phyloP scores from a whole-genome alignment of 192 early-diverging fungal genomes.

The Rhizoclosmatium sp. region DNA sequence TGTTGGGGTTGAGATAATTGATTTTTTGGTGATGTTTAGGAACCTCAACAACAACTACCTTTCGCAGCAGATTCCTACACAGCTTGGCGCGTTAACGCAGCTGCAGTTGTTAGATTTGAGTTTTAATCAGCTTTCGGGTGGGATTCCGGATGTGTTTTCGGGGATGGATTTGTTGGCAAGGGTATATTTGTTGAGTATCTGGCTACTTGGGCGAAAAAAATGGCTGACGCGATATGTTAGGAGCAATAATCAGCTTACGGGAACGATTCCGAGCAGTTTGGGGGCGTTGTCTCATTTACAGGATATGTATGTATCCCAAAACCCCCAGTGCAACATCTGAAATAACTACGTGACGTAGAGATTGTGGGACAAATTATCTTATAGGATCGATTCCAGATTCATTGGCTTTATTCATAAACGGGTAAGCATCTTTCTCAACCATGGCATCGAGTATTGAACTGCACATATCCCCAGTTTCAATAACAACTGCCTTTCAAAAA shows the following conservation, averaged over 20 bases:
- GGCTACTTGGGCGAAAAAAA: too few species aligned
- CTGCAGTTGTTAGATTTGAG: neutral
- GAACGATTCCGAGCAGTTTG: neutral
- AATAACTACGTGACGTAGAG: neutral
- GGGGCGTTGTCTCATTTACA: neutral
- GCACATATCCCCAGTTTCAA: neutral
- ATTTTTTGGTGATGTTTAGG: neutral
- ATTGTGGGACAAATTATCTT: neutral
- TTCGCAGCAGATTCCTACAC: neutral
- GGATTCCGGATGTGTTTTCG: neutral
- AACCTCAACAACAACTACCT: neutral
- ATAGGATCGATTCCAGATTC: neutral
- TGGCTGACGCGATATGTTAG: too few species aligned
- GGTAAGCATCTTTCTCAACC: neutral
- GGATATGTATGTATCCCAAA: neutral
- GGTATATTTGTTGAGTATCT: neutral
- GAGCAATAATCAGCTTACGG: neutral
- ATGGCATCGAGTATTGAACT: neutral
- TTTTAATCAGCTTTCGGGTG: neutral
- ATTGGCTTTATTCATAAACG: neutral
- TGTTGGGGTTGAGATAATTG: neutral
- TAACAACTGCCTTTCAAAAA: conserved; percentile 1
- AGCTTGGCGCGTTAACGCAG: neutral
- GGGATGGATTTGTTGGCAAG: neutral
- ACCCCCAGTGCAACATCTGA: neutral